Conservation (phyloP, 176 grass and related monocot genomes). For the Carex kokanica region DNA sequence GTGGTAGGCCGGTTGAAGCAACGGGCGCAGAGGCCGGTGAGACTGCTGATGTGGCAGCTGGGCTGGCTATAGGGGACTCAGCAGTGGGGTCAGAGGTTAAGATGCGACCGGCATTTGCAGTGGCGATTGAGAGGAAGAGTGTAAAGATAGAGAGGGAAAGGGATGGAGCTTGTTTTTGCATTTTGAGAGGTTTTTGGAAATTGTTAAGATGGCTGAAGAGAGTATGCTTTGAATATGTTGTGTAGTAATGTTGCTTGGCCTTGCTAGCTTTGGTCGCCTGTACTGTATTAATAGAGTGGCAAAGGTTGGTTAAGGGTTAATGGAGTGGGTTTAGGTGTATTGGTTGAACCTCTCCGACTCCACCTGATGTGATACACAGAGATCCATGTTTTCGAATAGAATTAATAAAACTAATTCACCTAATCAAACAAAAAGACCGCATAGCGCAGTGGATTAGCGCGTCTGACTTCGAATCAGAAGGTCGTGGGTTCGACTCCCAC, state of each 20-base stretch:
- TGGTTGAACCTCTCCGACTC: constrained; percentile 19
- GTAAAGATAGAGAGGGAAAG: not conserved
- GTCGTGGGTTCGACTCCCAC: constrained; percentile 99
- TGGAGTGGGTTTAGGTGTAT: constrained; percentile 28
- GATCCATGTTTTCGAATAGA: not conserved
- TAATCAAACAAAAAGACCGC: constrained; percentile 40
- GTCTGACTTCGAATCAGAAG: constrained; percentile 99
- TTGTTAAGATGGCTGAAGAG: not conserved
- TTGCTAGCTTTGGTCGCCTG: not conserved
- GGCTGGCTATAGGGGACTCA: not conserved
- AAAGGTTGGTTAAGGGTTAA: constrained; percentile 11
- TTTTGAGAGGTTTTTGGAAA: not conserved
- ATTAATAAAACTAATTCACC: not conserved
- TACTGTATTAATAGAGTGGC: not conserved
- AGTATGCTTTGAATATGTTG: constrained; percentile 2
- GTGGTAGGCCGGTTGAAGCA: constrained; percentile 18
- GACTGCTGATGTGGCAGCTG: not conserved
- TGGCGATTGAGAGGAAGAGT: constrained; percentile 26
- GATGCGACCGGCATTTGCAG: constrained; percentile 16
- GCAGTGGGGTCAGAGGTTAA: constrained; percentile 9
- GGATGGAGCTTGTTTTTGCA: not conserved
- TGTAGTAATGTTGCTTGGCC: not conserved
- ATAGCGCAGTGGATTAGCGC: constrained; percentile 99
- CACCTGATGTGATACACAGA: not conserved
- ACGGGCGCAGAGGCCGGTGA: constrained; percentile 8